Conservation (phyloP, 345 rosid genomes). For the Geranium rotundifolium region DNA sequence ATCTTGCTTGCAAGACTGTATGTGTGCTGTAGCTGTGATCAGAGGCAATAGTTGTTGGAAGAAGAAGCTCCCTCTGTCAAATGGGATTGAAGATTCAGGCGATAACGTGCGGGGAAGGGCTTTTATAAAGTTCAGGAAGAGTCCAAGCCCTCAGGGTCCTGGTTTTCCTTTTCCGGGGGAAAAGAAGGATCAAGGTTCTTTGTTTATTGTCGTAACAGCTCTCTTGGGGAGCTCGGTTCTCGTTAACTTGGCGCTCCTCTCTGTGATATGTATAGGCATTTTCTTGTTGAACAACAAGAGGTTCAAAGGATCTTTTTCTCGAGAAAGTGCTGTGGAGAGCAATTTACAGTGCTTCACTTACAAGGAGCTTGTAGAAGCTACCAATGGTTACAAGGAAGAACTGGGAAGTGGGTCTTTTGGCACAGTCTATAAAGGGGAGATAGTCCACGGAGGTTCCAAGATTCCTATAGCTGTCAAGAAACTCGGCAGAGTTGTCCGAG, state of each 20-base stretch:
- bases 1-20: slow-evolving; percentile 30
- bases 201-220: slow-evolving; percentile 1
- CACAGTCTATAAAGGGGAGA: slow-evolving; percentile 16
- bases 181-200: not conserved
- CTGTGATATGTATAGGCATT: slow-evolving; percentile 5
- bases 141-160: not conserved
- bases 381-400: slow-evolving; percentile 16
- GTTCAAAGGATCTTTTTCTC: not conserved
- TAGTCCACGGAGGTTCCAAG: not conserved
- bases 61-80: slow-evolving; percentile 28
- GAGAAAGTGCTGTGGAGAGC: slow-evolving; percentile 7
- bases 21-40: slow-evolving; percentile 20
- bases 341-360: slow-evolving; percentile 13
- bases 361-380: slow-evolving; percentile 19
- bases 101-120: not conserved
- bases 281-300: slow-evolving; percentile 9
- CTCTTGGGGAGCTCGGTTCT: slow-evolving; percentile 21
- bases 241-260: slow-evolving; percentile 9
- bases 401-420: slow-evolving; percentile 25
- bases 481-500: slow-evolving; percentile 20
- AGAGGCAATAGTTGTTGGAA: slow-evolving; percentile 13
- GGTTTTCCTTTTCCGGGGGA: not conserved
- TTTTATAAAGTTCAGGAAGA: slow-evolving; percentile 16
- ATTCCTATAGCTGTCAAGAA: slow-evolving; percentile 32
- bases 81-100: slow-evolving; percentile 12